These are phyloP conservation scores for Candida rishiriensis DNA, from an alignment of 805 yeast genomes.

Conservation along the genomic window DNA sequence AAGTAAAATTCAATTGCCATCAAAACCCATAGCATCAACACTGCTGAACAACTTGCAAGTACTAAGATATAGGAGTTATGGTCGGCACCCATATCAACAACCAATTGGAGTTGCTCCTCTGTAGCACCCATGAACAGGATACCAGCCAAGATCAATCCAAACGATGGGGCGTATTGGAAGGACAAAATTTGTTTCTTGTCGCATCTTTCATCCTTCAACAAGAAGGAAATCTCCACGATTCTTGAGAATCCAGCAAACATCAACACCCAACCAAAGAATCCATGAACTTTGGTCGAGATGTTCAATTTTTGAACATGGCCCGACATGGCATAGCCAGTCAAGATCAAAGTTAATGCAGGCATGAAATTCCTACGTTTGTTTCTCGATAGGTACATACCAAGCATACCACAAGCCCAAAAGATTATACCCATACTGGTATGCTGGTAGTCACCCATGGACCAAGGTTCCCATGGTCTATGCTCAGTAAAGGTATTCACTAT, in stretches of 20 bases:
- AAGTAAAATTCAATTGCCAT: conserved; percentile 57
- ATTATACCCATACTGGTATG: conserved; percentile 95
- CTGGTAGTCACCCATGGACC: conserved; percentile 93
- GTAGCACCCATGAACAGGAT: conserved; percentile 86
- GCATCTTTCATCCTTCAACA: conserved; percentile 57
- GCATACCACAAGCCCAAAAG: conserved; percentile 93
- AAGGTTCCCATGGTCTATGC: conserved; percentile 84
- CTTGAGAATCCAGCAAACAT: conserved; percentile 76
- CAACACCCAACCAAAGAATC: conserved; percentile 76
- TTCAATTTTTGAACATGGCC: conserved; percentile 74
- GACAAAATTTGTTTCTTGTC: conserved; percentile 46
- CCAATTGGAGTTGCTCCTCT: conserved; percentile 77
- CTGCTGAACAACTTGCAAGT: conserved; percentile 66
- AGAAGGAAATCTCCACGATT: conserved; percentile 72
- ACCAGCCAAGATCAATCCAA: conserved; percentile 75
- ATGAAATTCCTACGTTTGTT: conserved; percentile 65
- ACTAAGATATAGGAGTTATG: conserved; percentile 79
- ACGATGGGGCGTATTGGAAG: conserved; percentile 85
- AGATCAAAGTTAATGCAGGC: conserved; percentile 77
- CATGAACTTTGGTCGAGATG: conserved; percentile 84
- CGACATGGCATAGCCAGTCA: conserved; percentile 94
- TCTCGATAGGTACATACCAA: conserved; percentile 75
- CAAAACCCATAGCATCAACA: conserved; percentile 64
- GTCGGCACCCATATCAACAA: conserved; percentile 72
- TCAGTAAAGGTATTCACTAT: conserved; percentile 93